A percentile compares a stretch with the other conserved stretches of the same genome.
These are phyloP conservation scores for Cyathus olla DNA, from an alignment of 1,284 basidiomycete genomes.

Conservation along the genomic window DNA sequence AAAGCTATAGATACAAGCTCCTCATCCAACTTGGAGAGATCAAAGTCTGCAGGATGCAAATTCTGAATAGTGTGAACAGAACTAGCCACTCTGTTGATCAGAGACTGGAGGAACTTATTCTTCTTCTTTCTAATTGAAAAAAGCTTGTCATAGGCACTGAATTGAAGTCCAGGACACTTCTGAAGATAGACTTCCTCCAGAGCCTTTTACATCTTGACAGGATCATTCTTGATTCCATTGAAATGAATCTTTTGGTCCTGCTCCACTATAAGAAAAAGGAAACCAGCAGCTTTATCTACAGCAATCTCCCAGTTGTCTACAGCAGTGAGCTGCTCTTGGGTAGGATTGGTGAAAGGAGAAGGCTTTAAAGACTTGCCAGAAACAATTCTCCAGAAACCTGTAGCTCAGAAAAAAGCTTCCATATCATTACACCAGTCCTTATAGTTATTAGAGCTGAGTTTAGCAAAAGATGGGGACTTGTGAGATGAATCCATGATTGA, in stretches of 20 bases:
- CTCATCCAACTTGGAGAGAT: slow-evolving; percentile 28
- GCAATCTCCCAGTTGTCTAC: slow-evolving; percentile 15
- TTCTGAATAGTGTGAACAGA: slow-evolving; percentile 31
- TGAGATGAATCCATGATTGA: slow-evolving; percentile 8
- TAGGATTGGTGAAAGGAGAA: not conserved
- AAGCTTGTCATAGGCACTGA: slow-evolving; percentile 45
- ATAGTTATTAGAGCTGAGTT: slow-evolving; percentile 22
- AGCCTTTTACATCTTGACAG: slow-evolving; percentile 31
- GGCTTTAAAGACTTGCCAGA: slow-evolving; percentile 8
- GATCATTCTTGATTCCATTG: slow-evolving; percentile 21
- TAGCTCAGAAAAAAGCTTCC: slow-evolving; percentile 15
- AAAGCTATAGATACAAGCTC: slow-evolving; percentile 21
- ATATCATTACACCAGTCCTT: slow-evolving; percentile 17
- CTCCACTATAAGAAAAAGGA: slow-evolving; percentile 29
- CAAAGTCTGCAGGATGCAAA: slow-evolving; percentile 27
- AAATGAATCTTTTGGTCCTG: slow-evolving; percentile 28
- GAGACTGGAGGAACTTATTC: slow-evolving; percentile 32
- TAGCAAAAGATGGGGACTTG: not conserved
- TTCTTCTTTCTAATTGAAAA: slow-evolving; percentile 37
- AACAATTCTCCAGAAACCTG: slow-evolving; percentile 21
- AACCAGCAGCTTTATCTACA: slow-evolving; percentile 22
- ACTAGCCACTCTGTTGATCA: slow-evolving; percentile 32
- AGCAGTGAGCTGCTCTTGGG: slow-evolving; percentile 3
- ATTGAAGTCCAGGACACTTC: slow-evolving; percentile 31
- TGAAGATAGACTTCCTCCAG: slow-evolving; percentile 27